Conservation (phyloP, 176 grass and related monocot genomes). For the Chrysopogon serrulatus region DNA sequence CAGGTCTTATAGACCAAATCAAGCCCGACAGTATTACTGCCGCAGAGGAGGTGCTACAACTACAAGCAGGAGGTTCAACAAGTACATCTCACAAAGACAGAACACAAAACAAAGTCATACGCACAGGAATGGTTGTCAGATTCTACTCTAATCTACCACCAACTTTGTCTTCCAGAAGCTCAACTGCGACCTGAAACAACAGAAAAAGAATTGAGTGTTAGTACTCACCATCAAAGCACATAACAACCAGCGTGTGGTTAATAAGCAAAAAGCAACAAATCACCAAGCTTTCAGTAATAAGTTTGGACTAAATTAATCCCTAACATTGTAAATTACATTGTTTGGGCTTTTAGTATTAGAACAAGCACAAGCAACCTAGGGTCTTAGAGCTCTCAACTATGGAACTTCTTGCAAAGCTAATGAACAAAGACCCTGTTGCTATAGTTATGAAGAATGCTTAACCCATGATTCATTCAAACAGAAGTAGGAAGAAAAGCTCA, state of each 20-base stretch:
- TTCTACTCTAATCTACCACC: background rate
- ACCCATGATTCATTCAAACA: background rate
- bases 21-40: background rate
- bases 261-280: background rate
- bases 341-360: background rate
- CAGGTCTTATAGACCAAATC: background rate
- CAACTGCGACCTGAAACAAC: slow-evolving; percentile 13
- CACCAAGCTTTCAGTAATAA: background rate
- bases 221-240: background rate
- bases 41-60: background rate
- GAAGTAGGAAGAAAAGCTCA: background rate
- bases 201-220: background rate
- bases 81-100: background rate
- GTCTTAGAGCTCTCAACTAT: background rate
- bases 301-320: background rate
- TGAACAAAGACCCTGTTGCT: background rate
- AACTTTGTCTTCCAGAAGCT: background rate
- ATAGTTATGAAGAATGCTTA: background rate
- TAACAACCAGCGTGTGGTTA: background rate
- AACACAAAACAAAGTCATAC: background rate
- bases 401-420: background rate
- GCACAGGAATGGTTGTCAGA: background rate
- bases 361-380: background rate
- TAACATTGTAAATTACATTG: background rate
- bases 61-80: background rate